phyloP scores from a whole-genome alignment of 805 yeast genomes.

The Helenozyma baotianmanensis region DNA sequence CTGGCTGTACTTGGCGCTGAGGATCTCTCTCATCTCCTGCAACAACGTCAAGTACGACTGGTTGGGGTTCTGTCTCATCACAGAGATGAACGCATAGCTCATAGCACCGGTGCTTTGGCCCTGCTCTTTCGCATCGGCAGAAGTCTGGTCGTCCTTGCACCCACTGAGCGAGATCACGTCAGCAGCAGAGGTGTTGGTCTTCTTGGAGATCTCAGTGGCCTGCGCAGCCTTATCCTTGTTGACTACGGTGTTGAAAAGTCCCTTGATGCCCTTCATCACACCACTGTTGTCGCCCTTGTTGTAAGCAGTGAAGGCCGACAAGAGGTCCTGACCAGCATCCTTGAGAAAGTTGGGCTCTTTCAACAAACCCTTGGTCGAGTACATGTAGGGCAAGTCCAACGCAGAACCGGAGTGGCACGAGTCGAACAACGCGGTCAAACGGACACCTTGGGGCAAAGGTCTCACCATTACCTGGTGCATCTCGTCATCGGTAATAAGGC shows the following conservation, averaged over 20 bases:
- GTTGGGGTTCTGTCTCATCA: conserved; percentile 23
- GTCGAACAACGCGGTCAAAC: conserved; percentile 36
- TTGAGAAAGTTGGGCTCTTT: conserved; percentile 35
- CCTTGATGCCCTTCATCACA: conserved; percentile 26
- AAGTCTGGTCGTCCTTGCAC: conserved; percentile 38
- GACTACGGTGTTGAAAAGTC: conserved; percentile 24
- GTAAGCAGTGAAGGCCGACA: conserved; percentile 28
- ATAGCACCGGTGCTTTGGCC: conserved; percentile 38
- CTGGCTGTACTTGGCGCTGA: conserved; percentile 30
- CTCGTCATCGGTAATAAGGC: conserved; percentile 34
- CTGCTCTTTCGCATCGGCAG: conserved; percentile 34
- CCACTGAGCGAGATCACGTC: conserved; percentile 35
- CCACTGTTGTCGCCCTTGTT: conserved; percentile 32
- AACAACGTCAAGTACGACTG: conserved; percentile 33
- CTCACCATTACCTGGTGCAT: conserved; percentile 38
- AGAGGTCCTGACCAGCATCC: conserved; percentile 34
- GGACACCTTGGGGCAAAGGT: conserved; percentile 32
- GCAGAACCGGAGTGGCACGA: conserved; percentile 41
- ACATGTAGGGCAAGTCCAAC: conserved; percentile 36
- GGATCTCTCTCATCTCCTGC: conserved; percentile 33
- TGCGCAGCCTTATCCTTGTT: conserved; percentile 21
- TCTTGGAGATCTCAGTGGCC: background rate
- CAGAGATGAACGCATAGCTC: conserved; percentile 35
- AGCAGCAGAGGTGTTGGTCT: conserved; percentile 32
- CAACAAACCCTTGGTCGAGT: conserved; percentile 36